Conservation (phyloP, 306 rosid genomes). For the Citrullus amarus region DNA sequence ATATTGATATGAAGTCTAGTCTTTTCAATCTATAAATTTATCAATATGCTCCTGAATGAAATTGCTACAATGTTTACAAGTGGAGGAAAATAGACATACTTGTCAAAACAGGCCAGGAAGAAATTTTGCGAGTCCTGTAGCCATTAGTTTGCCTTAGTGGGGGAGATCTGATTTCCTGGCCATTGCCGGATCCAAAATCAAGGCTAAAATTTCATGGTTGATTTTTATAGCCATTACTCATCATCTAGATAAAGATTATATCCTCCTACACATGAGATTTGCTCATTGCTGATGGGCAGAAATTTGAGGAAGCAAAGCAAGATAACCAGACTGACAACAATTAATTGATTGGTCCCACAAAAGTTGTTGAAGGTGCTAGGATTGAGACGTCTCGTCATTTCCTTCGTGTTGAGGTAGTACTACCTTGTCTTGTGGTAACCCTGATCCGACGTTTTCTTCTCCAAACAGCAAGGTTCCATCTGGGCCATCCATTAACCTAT, state of each 20-base stretch:
- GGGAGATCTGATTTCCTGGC: background rate
- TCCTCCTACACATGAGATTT: background rate
- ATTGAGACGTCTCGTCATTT: constrained; percentile 20
- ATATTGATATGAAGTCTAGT: too few species aligned
- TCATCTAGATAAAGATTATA: background rate
- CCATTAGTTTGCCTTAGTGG: background rate
- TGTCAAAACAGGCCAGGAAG: background rate
- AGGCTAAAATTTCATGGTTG: background rate
- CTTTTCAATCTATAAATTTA: background rate
- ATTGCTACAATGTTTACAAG: background rate
- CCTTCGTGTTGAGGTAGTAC: constrained; percentile 27
- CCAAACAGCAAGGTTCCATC: constrained; percentile 23
- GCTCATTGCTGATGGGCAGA: background rate
- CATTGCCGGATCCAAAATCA: background rate
- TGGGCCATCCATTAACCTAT: constrained; percentile 21
- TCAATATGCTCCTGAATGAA: constrained; percentile 2
- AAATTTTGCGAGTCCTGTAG: background rate
- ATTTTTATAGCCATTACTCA: background rate
- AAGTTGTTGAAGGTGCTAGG: constrained; percentile 1
- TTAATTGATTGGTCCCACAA: too few species aligned
- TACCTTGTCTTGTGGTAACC: constrained; percentile 31
- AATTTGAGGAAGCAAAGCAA: background rate
- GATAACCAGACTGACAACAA: background rate
- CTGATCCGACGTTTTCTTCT: constrained; percentile 33
- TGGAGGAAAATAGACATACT: background rate